Conservation (phyloP, 1,284 basidiomycete species). For the Somion occarium region DNA sequence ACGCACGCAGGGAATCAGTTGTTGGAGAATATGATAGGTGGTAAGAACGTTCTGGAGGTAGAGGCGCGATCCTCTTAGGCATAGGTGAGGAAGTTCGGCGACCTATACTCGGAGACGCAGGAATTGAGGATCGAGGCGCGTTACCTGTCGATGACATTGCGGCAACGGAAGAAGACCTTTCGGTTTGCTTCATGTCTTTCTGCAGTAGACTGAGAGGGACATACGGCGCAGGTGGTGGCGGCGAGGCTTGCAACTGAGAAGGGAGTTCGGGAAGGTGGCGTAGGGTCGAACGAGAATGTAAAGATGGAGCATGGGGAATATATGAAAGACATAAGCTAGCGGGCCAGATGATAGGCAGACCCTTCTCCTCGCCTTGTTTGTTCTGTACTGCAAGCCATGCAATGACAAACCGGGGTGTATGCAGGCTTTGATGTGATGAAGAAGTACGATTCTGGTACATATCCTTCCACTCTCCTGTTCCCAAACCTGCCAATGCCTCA, state of each 20-base stretch:
- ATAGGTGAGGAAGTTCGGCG: not conserved
- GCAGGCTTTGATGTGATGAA: not conserved
- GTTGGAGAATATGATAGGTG: conserved; percentile 29
- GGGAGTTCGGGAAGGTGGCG: conserved; percentile 60
- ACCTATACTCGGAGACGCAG: not conserved
- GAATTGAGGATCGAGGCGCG: not conserved
- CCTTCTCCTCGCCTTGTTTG: conserved; percentile 72
- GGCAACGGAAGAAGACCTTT: not conserved
- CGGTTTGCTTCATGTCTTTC: not conserved
- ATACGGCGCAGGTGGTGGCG: conserved; percentile 27
- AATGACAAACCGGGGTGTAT: conserved; percentile 47
- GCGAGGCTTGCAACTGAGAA: conserved; percentile 60
- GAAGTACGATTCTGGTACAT: conserved; percentile 7
- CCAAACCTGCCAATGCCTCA: conserved; percentile 53
- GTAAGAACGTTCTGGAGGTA: not conserved
- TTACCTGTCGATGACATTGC: not conserved
- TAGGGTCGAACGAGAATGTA: conserved; percentile 40
- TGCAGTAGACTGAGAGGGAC: not conserved
- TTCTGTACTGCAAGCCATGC: conserved; percentile 72
- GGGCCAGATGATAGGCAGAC: conserved; percentile 69
- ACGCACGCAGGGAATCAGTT: conserved; percentile 24
- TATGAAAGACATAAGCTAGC: conserved; percentile 50
- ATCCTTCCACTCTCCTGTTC: conserved; percentile 46
- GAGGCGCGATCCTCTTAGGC: not conserved
- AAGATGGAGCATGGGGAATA: conserved; percentile 32